Evolutionary conservation across 306 rosid species (phyloP), one percentile per base, ranked within the genome.

Genomic region (Inga oerstediana): DNA sequence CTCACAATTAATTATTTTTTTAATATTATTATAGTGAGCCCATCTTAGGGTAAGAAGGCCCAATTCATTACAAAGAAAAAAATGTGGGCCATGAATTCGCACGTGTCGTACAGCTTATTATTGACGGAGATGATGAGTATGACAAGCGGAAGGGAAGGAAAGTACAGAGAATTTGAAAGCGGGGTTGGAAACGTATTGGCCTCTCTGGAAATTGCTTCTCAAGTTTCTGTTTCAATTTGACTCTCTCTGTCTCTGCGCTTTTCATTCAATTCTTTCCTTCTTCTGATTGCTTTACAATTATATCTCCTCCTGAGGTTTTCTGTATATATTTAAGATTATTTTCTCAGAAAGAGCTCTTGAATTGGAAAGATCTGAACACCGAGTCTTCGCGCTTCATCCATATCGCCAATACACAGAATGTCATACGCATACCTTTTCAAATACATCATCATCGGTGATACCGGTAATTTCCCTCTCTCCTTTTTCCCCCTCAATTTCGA

Each of bases 361-460:
- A 82, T 78, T 54, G 32, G 22, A 24, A 68, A 75, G 79, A 81
- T 85, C 85, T 81, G 75, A 81, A 68, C 72, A 75, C 46, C 11
- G 3, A 15, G 35, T 52, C 37, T 67, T 24, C 30, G 62, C 46
- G 71, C 51, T 56, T 6, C 62, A 13, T 24, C 56, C 77, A 7
- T 73, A 11, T 48, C 41, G 37, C 2, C 11, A 59, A 66, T 20
- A 58, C 44, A 8, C 17, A 81, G 20, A 41, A 91, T 96, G 99
- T 96, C 98, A 49, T 96, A 96, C 94, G 99, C 98, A 0, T 96
- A 96, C 32, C 97, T 96, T 30, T 96, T 96, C 97, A 96, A 96
- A 89, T 96, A 96, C 86, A 96, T 96, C 90, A 96, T 96, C 88
- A 96, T 96, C 89, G 99, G 98, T 37, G 99, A 96, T 79, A 96